These are phyloP conservation scores for Myxozyma melibiosi DNA, from an alignment of 805 yeast genomes.

Conservation along the genomic window DNA sequence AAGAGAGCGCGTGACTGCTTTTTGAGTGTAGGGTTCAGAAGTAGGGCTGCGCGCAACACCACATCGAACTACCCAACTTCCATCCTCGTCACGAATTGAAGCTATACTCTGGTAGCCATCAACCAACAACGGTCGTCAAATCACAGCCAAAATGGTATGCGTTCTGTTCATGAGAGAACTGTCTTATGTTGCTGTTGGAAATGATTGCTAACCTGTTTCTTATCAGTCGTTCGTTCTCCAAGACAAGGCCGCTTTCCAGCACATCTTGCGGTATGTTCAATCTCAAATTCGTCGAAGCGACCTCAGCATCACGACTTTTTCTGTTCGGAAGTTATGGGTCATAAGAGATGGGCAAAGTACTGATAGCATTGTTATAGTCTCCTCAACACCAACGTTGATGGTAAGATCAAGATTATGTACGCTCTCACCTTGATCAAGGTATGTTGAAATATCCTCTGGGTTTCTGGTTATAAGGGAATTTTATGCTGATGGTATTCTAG, in stretches of 20 bases:
- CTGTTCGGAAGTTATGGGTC: neutral
- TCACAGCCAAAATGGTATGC: conserved; percentile 17
- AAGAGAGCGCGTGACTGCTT: conserved; percentile 11
- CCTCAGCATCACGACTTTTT: too few relatives aligned
- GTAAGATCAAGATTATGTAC: conserved; percentile 99
- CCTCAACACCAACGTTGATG: conserved; percentile 99
- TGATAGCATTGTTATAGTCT: conserved; percentile 57
- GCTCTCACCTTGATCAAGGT: conserved; percentile 90
- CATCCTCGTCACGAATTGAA: neutral
- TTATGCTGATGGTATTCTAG: conserved; percentile 47
- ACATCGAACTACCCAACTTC: neutral
- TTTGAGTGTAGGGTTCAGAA: conserved; percentile 4
- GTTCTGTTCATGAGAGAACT: neutral
- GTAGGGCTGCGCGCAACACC: neutral
- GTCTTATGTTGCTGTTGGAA: neutral
- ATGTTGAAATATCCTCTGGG: neutral
- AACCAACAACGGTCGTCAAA: conserved; percentile 3
- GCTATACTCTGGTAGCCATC: neutral
- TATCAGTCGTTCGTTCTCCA: conserved; percentile 97
- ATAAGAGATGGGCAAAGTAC: neutral
- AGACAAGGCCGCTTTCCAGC: conserved; percentile 99
- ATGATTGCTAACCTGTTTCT: neutral
- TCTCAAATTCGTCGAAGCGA: too few relatives aligned
- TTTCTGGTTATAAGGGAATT: neutral
- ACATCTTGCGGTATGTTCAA: conserved; percentile 99